These are phyloP conservation scores for Microbotryomycetes sp. DNA, from an alignment of 1,284 basidiomycete genomes.

Conservation along the genomic window DNA sequence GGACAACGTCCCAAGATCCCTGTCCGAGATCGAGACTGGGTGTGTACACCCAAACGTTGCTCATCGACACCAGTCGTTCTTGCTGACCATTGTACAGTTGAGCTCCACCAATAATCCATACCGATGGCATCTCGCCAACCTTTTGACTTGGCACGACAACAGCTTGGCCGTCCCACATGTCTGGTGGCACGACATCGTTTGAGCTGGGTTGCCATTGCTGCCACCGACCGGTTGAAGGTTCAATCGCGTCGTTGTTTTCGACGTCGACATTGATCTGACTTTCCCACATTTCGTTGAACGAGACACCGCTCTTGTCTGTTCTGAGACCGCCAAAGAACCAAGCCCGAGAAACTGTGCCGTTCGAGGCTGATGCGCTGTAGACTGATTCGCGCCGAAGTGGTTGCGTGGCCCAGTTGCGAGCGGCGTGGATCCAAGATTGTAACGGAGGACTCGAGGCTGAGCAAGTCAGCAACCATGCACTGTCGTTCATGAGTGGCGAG, in stretches of 20 bases:
- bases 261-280: not conserved
- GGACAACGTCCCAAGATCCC: constrained; percentile 3
- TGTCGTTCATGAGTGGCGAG: constrained; percentile 15
- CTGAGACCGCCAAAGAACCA: constrained; percentile 25
- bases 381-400: constrained; percentile 13
- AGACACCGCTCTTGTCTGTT: constrained; percentile 8
- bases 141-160: constrained; percentile 6
- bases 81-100: not conserved
- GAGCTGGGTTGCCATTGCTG: not conserved
- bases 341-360: constrained; percentile 12
- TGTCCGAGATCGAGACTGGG: not conserved
- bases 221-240: not conserved
- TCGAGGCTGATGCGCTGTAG: constrained; percentile 17
- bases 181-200: not conserved
- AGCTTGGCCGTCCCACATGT: constrained; percentile 19
- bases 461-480: constrained; percentile 5
- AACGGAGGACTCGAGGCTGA: not conserved
- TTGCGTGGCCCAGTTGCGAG: not conserved
- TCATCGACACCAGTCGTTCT: not conserved
- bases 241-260: not conserved
- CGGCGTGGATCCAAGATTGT: constrained; percentile 10
- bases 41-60: constrained; percentile 7
- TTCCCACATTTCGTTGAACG: constrained; percentile 26
- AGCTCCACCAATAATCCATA: constrained; percentile 22
- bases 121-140: not conserved